phyloP scores from a whole-genome alignment of 495 filamentous ascomycete species.

The Parachaetomium inaequale region DNA sequence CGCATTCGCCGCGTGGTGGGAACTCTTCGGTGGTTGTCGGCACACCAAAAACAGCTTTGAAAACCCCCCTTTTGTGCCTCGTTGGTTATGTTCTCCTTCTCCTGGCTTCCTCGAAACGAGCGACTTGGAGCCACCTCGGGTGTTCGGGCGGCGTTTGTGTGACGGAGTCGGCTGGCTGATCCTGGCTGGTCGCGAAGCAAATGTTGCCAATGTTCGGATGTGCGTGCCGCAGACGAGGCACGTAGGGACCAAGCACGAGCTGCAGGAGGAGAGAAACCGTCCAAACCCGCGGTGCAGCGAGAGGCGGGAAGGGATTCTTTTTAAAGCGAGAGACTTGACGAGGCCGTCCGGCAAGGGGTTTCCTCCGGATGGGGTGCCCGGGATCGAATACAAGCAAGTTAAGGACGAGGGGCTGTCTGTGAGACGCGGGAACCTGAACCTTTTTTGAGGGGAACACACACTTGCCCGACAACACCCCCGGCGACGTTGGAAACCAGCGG shows the following conservation, averaged over 20 bases:
- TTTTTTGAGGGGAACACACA: slow-evolving; percentile 22
- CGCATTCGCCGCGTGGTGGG: neutral
- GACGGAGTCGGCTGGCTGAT: neutral
- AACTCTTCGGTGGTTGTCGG: neutral
- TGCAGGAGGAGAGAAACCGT: slow-evolving; percentile 6
- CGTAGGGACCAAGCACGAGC: neutral
- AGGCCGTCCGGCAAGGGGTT: slow-evolving; percentile 7
- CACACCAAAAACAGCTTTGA: neutral
- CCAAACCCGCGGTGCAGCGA: neutral
- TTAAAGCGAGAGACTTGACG: slow-evolving; percentile 11
- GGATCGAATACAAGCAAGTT: slow-evolving; percentile 13
- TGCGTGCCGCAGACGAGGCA: neutral
- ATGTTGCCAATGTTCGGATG: neutral
- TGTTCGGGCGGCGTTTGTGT: slow-evolving; percentile 1
- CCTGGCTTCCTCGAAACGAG: slow-evolving; percentile 4
- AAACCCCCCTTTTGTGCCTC: neutral
- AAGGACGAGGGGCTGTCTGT: slow-evolving; percentile 24
- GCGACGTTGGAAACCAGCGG: slow-evolving; percentile 9
- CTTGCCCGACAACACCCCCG: neutral
- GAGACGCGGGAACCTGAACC: slow-evolving; percentile 24
- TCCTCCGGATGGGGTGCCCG: slow-evolving; percentile 5
- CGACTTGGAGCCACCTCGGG: neutral
- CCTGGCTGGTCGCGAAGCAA: neutral
- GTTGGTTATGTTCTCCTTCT: neutral
- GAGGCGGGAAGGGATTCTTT: neutral